Percentiles rank a stretch among this genome's conserved stretches.
These are phyloP conservation scores for Suhomyces atakaporum DNA, from an alignment of 1,139 yeast genomes.

Conservation along the genomic window DNA sequence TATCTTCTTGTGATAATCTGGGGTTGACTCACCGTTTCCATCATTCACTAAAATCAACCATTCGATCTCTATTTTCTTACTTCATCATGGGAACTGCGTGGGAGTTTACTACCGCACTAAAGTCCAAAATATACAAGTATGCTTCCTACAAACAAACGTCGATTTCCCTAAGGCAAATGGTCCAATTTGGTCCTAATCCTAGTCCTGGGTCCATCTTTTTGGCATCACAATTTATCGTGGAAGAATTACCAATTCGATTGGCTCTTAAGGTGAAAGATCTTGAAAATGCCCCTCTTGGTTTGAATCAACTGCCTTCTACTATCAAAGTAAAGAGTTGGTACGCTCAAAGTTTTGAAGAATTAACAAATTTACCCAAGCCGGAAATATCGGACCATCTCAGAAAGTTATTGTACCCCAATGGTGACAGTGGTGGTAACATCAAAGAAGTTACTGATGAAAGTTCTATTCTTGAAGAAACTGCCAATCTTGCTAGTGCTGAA, in stretches of 20 bases:
- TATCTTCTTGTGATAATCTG: conserved; percentile 6
- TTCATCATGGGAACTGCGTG: conserved; percentile 43
- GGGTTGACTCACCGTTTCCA: conserved; percentile 4
- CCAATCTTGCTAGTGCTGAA: conserved; percentile 36
- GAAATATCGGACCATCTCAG: conserved; percentile 40
- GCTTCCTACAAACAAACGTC: conserved; percentile 83
- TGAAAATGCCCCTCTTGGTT: conserved; percentile 76
- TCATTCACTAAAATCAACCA: conserved; percentile 3
- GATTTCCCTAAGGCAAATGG: conserved; percentile 84
- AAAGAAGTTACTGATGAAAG: conserved; percentile 10
- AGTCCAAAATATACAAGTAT: conserved; percentile 50
- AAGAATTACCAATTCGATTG: conserved; percentile 82
- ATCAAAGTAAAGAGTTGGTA: conserved; percentile 84
- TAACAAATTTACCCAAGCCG: conserved; percentile 60
- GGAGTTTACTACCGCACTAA: conserved; percentile 43
- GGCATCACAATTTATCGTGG: conserved; percentile 83
- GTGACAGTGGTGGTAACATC: conserved; percentile 1
- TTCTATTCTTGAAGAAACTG: conserved; percentile 17
- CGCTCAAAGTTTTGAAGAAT: conserved; percentile 85
- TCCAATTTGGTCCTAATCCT: conserved; percentile 83
- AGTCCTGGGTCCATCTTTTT: conserved; percentile 76
- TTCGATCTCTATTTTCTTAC: conserved; percentile 3
- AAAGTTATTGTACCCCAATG: conserved; percentile 31
- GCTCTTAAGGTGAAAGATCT: conserved; percentile 86
- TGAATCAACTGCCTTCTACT: conserved; percentile 73